A percentile compares a stretch with the other conserved stretches of the same genome.
Conservation (phyloP, 2,329 filamentous ascomycete species). For the Aureobasidium leucospermi region DNA sequence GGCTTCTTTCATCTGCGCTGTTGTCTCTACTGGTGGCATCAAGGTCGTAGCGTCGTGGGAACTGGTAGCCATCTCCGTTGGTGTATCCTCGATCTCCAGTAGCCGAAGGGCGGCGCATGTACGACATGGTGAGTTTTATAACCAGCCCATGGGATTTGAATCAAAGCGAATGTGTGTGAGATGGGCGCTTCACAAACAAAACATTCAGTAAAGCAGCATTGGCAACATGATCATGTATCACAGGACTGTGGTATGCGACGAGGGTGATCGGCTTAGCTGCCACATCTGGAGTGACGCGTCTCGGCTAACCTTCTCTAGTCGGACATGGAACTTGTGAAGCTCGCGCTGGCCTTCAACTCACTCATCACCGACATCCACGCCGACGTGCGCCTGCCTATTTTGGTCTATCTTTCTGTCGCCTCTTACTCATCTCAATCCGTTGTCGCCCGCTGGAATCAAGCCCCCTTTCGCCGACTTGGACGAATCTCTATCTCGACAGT, state of each 20-base stretch:
- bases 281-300: slow-evolving; percentile 7
- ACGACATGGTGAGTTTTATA: not conserved
- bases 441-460: not conserved
- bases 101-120: slow-evolving; percentile 7
- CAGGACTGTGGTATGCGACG: not conserved
- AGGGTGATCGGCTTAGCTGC: not conserved
- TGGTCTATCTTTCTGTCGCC: not conserved
- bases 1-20: slow-evolving; percentile 29
- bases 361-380: not conserved
- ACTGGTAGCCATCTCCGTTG: slow-evolving; percentile 30
- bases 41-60: slow-evolving; percentile 28
- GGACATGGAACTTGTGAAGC: not conserved
- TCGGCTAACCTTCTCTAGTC: not conserved
- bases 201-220: too few relatives aligned
- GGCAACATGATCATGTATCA: not conserved
- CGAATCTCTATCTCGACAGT: not conserved
- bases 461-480: not conserved
- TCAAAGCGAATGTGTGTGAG: not conserved
- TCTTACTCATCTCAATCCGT: not conserved
- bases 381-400: not conserved
- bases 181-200: too few relatives aligned
- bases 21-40: slow-evolving; percentile 28
- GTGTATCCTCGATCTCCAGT: slow-evolving; percentile 25
- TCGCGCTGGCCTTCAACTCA: not conserved
- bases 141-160: not conserved